phyloP scores from a whole-genome alignment of 2,329 filamentous ascomycete genomes.

The Bipolaris bicolor region DNA sequence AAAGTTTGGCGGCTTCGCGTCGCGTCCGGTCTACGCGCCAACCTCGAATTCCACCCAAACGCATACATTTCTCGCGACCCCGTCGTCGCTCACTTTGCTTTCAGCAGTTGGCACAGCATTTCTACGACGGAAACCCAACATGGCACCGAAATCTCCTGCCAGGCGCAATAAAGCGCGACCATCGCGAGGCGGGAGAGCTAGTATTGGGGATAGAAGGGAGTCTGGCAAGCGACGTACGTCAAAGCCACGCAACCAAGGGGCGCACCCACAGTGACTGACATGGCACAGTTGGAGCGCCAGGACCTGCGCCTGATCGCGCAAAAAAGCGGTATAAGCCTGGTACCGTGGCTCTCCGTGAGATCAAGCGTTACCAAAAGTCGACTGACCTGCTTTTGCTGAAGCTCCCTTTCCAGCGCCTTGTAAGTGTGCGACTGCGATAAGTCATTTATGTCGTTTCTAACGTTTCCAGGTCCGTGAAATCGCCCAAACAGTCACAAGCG shows the following conservation, averaged over 20 bases:
- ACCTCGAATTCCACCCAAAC: not conserved
- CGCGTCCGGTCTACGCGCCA: constrained; percentile 5
- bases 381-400: constrained; percentile 96
- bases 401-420: constrained; percentile 96
- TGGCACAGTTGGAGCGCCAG: constrained; percentile 38
- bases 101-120: not conserved
- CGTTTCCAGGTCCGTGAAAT: constrained; percentile 74
- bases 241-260: not conserved
- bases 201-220: constrained; percentile 26
- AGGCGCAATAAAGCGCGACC: constrained; percentile 43
- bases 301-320: constrained; percentile 41
- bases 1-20: constrained; percentile 5
- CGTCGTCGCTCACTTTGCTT: not conserved
- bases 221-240: constrained; percentile 29
- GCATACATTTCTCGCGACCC: not conserved
- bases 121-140: constrained; percentile 3
- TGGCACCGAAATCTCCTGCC: constrained; percentile 33
- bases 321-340: constrained; percentile 58
- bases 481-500: constrained; percentile 69
- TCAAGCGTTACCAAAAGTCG: constrained; percentile 96
- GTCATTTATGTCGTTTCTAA: constrained; percentile 51
- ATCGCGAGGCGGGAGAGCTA: constrained; percentile 37
- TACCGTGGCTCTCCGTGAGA: constrained; percentile 98
- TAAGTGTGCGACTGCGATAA: constrained; percentile 30
- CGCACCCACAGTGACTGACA: constrained; percentile 11